Conservation (phyloP, 2,329 filamentous ascomycete species). For the Neopestalotiopsis sp. region DNA sequence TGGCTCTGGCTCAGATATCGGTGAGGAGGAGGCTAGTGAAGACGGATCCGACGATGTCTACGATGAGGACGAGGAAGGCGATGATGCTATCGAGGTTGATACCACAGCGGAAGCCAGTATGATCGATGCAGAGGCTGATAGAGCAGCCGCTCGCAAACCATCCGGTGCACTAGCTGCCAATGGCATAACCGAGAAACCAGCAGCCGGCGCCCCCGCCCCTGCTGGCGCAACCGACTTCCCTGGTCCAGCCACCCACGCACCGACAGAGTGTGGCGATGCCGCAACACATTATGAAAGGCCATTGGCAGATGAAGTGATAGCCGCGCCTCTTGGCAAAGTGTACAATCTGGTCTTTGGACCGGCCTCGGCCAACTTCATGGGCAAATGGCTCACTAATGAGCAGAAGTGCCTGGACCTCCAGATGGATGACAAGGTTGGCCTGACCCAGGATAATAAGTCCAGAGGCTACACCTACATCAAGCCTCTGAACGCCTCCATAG, state of each 20-base stretch:
- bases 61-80: conserved; percentile 79
- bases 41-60: conserved; percentile 78
- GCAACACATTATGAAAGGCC: conserved; percentile 83
- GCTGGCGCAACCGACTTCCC: conserved; percentile 71
- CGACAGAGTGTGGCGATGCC: conserved; percentile 84
- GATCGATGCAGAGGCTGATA: conserved; percentile 63
- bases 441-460: conserved; percentile 75
- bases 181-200: conserved; percentile 53
- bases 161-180: conserved; percentile 62
- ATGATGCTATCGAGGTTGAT: conserved; percentile 52
- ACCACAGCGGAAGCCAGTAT: conserved; percentile 46
- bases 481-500: conserved; percentile 81
- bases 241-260: conserved; percentile 78
- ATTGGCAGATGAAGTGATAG: conserved; percentile 83
- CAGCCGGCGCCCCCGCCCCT: conserved; percentile 50
- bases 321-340: conserved; percentile 88
- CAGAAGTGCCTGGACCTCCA: conserved; percentile 90
- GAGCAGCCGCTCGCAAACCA: conserved; percentile 70
- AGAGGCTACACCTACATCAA: conserved; percentile 90
- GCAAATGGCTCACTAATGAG: conserved; percentile 82
- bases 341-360: conserved; percentile 89
- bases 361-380: conserved; percentile 79
- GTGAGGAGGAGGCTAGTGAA: conserved; percentile 52
- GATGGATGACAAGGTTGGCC: conserved; percentile 81
- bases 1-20: conserved; percentile 60